Evolutionary conservation across 306 rosid genomes (phyloP).

Genomic region (Castanea mollissima): DNA sequence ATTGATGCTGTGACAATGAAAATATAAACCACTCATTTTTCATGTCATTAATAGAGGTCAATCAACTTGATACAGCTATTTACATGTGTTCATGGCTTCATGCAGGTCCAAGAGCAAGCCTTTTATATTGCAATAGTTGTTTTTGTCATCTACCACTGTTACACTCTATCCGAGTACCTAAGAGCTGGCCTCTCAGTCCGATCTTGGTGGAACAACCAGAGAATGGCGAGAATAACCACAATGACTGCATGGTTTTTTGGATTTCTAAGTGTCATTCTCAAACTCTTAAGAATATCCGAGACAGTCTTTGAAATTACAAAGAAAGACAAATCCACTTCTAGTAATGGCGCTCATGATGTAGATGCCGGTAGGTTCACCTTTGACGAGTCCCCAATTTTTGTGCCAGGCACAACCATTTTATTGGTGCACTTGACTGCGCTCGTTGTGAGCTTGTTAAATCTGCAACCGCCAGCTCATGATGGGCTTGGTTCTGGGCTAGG

Average conservation of each 20-base stretch:
- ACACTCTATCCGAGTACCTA: conserved; percentile 15
- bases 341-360: not conserved
- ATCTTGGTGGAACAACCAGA: conserved; percentile 52
- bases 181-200: conserved; percentile 27
- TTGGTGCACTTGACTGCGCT: conserved; percentile 44
- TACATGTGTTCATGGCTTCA: not conserved
- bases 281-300: conserved; percentile 36
- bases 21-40: too few species aligned
- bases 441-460: conserved; percentile 23
- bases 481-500: conserved; percentile 43
- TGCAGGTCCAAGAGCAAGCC: conserved; percentile 33
- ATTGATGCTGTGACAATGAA: too few species aligned
- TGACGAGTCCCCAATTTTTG: conserved; percentile 51
- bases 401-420: conserved; percentile 58
- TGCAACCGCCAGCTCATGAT: conserved; percentile 7
- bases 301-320: conserved; percentile 39
- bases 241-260: conserved; percentile 31
- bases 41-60: too few species aligned
- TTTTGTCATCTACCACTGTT: conserved; percentile 10
- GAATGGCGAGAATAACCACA: conserved; percentile 29
- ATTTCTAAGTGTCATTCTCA: conserved; percentile 15
- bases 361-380: conserved; percentile 50
- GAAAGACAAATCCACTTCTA: conserved; percentile 33
- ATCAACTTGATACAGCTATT: too few species aligned
- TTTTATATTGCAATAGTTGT: conserved; percentile 15